Base-by-base conservation (phyloP, 1,284 basidiomycete genomes). In the Cryptococcus hybrid region DNA sequence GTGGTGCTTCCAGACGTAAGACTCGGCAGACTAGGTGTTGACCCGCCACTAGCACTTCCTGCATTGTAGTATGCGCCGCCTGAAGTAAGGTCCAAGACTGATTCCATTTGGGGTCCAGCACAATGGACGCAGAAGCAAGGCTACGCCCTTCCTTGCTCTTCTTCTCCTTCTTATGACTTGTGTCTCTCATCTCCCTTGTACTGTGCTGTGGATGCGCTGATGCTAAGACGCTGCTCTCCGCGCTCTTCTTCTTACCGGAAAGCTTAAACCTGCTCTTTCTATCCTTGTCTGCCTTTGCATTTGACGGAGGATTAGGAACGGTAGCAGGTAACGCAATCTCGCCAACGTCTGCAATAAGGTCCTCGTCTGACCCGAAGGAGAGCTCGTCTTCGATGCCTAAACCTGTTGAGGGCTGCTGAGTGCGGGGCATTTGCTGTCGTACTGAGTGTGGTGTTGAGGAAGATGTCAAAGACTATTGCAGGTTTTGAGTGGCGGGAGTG, bases 361-460 rank as follows among this genome's bases (percentile, higher is more conserved):
- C 71, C 52, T 74, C 71, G 52, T 73, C 69, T 7, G 68, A 68
- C 11, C 68, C 70, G 54, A 71, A 74, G 1, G 67, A 65, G 8
- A 71, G 60, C 59, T 74, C 72, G 52, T 74, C 72, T 48, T 74
- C 72, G n/a, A 74, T 65, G n/a, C 72, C 72, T 11, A 73, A 54
- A 12, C 60, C 60, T 9, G 51, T 44, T 51, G 54, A 51, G 9
- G 54, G 51, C 13, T 24, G 48, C 6, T 12, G 34, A 38, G 44
- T 24, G 13, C 52, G 53, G 39, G 52, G 52, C 57, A 61, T 61
- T 12, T 30, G 30, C 30, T 30, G 30, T 30, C 4, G 30, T 30
- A 30, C 4, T 30, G 30, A 3, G 30, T 30, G 4, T 30, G 30
- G 4, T 3, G 30, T 30, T 30, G 30, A 30, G 30, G 30, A 4